Conservation (phyloP, 2,329 filamentous ascomycete genomes). For the Xylaria multiplex region DNA sequence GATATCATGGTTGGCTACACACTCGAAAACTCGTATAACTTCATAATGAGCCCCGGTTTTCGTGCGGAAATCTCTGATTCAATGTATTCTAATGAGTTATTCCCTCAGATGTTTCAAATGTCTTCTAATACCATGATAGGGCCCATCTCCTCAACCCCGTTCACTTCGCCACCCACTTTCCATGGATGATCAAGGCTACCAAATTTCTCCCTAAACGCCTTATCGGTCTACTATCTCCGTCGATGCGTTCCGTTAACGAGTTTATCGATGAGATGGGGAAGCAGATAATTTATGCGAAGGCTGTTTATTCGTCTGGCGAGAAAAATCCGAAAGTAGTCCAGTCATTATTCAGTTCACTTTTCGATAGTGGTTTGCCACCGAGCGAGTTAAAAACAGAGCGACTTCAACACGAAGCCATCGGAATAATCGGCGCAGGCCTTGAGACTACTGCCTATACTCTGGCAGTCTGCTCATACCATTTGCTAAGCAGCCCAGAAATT, state of each 20-base stretch:
- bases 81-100: no score
- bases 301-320: not conserved
- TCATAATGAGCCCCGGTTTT: not conserved
- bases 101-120: no score
- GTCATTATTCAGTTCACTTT: not conserved
- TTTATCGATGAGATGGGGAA: not conserved
- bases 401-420: slow-evolving; percentile 4
- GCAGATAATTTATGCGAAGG: not conserved
- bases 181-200: not conserved
- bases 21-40: not conserved
- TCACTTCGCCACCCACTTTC: slow-evolving; percentile 3
- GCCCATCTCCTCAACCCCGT: not conserved
- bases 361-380: not conserved
- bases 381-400: not conserved
- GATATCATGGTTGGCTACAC: slow-evolving; percentile 1
- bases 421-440: not conserved
- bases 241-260: not conserved
- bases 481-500: not conserved
- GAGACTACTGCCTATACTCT: not conserved
- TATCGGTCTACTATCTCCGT: not conserved
- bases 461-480: not conserved
- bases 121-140: no score
- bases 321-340: not conserved
- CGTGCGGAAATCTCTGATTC: not conserved
- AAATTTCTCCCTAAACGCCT: not conserved